phyloP scores from a whole-genome alignment of 768 basidiomycete species.

The Rhodotorula sphaerocarpa region DNA sequence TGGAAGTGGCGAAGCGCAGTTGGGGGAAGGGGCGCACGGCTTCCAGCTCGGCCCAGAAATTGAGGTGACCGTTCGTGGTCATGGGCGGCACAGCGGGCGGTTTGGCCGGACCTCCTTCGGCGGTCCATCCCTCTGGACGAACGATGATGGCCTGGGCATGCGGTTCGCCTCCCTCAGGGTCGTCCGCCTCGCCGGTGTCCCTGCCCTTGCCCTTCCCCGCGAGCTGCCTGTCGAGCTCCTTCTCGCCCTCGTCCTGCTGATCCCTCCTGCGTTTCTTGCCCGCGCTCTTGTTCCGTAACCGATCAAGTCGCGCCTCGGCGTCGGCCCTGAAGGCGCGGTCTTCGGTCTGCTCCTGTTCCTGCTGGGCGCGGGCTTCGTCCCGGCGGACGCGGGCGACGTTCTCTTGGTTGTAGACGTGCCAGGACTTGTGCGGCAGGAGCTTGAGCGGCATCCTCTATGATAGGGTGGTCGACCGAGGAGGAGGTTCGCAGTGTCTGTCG shows the following conservation, averaged over 20 bases:
- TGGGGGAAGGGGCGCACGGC: neutral
- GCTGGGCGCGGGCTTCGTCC: slow-evolving; percentile 22
- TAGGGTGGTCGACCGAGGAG: too few species aligned
- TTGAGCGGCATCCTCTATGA: slow-evolving; percentile 21
- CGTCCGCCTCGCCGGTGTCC: neutral
- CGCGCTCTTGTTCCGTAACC: slow-evolving; percentile 11
- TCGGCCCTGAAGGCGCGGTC: slow-evolving; percentile 19
- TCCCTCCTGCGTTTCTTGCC: neutral
- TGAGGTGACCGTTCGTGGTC: slow-evolving; percentile 23
- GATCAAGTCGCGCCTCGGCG: slow-evolving; percentile 26
- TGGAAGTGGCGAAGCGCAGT: neutral
- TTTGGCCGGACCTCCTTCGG: too few species aligned
- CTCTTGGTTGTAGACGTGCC: slow-evolving; percentile 25
- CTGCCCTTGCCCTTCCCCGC: neutral
- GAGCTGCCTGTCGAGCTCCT: slow-evolving; percentile 9
- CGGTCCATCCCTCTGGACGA: neutral
- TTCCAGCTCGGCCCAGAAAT: slow-evolving; percentile 34
- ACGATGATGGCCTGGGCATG: neutral
- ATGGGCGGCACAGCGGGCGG: too few species aligned
- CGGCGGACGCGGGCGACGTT: slow-evolving; percentile 31
- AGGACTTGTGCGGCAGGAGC: slow-evolving; percentile 27
- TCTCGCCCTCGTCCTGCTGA: slow-evolving; percentile 9
- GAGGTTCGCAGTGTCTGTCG: too few species aligned
- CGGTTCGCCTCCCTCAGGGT: slow-evolving; percentile 2
- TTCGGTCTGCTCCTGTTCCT: neutral